These are phyloP conservation scores for Fusarium lyarnte DNA, from an alignment of 2,329 filamentous ascomycete species.

Conservation along the genomic window DNA sequence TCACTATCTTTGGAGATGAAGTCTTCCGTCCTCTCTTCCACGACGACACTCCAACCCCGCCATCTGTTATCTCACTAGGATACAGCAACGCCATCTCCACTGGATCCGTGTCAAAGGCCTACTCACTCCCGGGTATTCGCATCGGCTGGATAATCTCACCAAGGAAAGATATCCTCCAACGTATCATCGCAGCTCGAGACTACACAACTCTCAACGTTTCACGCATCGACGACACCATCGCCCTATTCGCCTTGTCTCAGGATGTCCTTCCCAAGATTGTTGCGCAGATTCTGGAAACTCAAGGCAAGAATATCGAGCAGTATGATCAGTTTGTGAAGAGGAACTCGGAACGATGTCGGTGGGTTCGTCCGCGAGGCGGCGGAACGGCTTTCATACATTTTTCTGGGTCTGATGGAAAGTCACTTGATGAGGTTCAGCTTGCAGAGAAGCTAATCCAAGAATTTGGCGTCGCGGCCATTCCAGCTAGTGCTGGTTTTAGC, in stretches of 20 bases:
- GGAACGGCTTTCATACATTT: not conserved
- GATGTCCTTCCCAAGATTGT: not conserved
- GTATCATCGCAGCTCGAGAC: not conserved
- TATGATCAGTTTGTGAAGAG: not conserved
- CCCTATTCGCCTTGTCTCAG: accelerated
- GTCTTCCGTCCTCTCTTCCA: not conserved
- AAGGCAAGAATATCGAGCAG: not conserved
- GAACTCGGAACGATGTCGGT: not conserved
- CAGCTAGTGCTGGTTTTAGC: not conserved
- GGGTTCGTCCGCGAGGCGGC: not conserved
- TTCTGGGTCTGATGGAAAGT: not conserved
- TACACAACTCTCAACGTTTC: not conserved
- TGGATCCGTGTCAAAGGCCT: not conserved
- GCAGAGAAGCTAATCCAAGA: not conserved
- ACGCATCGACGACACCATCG: not conserved
- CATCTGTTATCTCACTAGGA: not conserved
- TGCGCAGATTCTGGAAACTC: not conserved
- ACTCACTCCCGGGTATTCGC: not conserved
- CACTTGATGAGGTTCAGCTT: not conserved
- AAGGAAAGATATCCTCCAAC: not conserved
- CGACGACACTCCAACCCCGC: not conserved
- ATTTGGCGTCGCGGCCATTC: not conserved
- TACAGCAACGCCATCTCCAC: not conserved
- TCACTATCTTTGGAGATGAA: not conserved
- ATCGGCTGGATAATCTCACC: not conserved